Percentiles rank a stretch among this genome's conserved stretches.
phyloP scores from a whole-genome alignment of 495 filamentous ascomycete species.

The Tuber calosporum region DNA sequence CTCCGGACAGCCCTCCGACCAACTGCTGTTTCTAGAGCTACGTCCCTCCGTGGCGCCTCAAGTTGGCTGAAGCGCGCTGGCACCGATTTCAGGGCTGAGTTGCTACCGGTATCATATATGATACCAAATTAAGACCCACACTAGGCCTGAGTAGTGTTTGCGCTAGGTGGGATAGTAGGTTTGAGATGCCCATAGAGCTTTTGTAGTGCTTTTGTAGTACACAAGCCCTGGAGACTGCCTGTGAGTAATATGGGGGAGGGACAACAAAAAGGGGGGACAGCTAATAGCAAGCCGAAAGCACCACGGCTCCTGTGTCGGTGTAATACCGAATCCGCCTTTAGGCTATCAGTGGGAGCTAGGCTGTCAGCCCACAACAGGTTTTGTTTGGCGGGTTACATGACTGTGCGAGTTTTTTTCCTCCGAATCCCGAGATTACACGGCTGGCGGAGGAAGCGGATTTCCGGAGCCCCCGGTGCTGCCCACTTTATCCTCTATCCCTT shows the following conservation, averaged over 20 bases:
- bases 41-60: background rate
- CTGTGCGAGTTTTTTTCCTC: too few relatives aligned
- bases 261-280: background rate
- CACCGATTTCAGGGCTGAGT: background rate
- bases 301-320: background rate
- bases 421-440: background rate
- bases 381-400: background rate
- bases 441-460: background rate
- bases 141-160: background rate
- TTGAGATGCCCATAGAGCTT: background rate
- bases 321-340: background rate
- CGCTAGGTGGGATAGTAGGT: background rate
- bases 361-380: background rate
- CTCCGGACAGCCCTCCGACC: too few relatives aligned
- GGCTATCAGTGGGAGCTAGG: background rate
- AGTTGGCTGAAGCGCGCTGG: background rate
- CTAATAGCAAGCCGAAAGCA: background rate
- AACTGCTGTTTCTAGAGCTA: background rate
- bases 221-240: background rate
- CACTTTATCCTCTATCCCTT: background rate
- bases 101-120: background rate
- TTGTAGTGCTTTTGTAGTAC: background rate
- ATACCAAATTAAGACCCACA: background rate
- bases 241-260: background rate
- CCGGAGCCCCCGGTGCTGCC: background rate